Evolutionary conservation across 129 eudicot species (phyloP).

Genomic region (Tagetes patula): DNA sequence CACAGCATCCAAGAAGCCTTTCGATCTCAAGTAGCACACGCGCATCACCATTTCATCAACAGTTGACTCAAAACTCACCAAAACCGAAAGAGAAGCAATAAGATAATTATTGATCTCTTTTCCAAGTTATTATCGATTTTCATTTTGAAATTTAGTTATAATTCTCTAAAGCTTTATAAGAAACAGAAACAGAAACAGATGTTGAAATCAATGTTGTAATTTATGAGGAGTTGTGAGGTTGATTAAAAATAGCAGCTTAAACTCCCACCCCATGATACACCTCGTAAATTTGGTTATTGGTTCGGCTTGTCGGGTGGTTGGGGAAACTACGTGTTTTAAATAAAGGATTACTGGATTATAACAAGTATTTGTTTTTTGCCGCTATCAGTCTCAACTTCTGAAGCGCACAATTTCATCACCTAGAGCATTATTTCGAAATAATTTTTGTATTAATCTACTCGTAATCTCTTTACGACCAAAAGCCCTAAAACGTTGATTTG

Average conservation of each 20-base stretch:
- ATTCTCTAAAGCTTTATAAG: constrained; percentile 35
- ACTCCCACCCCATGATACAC: too few species aligned
- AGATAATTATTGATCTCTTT: constrained; percentile 25
- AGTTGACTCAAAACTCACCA: constrained; percentile 65
- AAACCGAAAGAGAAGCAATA: constrained; percentile 63
- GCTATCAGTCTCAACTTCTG: too few species aligned
- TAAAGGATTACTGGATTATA: too few species aligned
- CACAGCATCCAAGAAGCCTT: constrained; percentile 77
- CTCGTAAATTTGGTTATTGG: too few species aligned
- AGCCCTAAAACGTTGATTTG: too few species aligned
- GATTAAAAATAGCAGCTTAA: neutral
- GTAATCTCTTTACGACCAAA: too few species aligned
- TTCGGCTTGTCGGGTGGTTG: too few species aligned
- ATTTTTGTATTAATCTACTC: too few species aligned
- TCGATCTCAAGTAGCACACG: constrained; percentile 72
- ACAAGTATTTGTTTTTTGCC: too few species aligned
- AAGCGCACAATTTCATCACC: too few species aligned
- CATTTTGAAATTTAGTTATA: constrained; percentile 20
- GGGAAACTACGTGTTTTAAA: too few species aligned
- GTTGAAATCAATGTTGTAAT: constrained; percentile 33
- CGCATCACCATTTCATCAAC: constrained; percentile 86
- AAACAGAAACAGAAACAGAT: constrained; percentile 32
- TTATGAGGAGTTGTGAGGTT: constrained; percentile 34
- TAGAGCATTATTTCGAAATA: too few species aligned
- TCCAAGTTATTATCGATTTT: constrained; percentile 19